Base-by-base conservation (phyloP, 352 stramenopile genomes). In the Globisporangium recalcitrans region DNA sequence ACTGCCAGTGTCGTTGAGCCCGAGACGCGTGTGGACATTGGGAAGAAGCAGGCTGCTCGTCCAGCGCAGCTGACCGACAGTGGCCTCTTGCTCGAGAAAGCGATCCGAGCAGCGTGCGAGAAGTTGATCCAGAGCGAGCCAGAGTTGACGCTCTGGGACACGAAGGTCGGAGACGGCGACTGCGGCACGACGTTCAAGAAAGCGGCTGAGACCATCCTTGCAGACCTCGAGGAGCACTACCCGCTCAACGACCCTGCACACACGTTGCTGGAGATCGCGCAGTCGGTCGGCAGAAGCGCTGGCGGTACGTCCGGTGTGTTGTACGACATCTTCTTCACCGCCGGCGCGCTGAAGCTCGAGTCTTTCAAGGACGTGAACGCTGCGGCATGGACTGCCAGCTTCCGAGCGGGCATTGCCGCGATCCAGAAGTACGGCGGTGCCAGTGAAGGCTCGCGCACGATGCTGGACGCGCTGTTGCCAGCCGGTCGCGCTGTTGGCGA, bases 131-230 rank as follows among this genome's bases (percentile, higher is more conserved):
- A 93, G 64, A 78, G 82, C 11, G 95, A 98, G 74, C 68, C 84
- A 8, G 66, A 96, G 40, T 74, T 99, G 7, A 99, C 93, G 1
- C 87, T 87, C 58, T 98, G 93, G 82, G 97, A 99, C 74, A 84
- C 81, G 1, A 98, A 91, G 73, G 96, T 98, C 21, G 97, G 97
- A 44, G 97, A 99, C 68, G 97, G 97, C 24, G 97, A 99, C 72
- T 99, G 96, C 68, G 97, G 97, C 21, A 91, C 89, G 19, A 99
- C 97, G 4, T 97, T 99, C 72, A 88, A 96, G 73, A 85, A 85
- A 32, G 97, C 96, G 14, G 95, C 96, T 14, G 77, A 91, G 32
- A 79, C 90, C 22, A 83, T 99, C 24, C 77, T 93, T 16, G 58
- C 77, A 6, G 84, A 88, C 47, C 31, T 95, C 38, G 72, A 69